A percentile compares a stretch with the other conserved stretches of the same genome.
These are phyloP conservation scores for Oryza brachyantha DNA, from an alignment of 176 grass and related monocot species.

Conservation along the genomic window DNA sequence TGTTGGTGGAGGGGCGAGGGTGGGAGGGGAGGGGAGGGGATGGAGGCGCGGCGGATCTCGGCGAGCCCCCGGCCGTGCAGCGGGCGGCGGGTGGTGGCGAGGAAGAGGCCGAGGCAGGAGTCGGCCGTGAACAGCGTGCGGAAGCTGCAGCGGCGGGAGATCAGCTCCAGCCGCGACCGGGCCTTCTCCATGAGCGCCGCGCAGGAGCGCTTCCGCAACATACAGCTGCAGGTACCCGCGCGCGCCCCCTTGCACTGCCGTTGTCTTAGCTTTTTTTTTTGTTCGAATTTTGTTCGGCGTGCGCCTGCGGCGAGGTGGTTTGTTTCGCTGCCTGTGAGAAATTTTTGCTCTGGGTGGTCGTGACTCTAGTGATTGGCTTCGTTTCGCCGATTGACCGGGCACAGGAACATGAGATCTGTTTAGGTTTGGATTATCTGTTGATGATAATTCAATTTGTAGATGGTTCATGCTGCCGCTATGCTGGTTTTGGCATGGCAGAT, in stretches of 20 bases:
- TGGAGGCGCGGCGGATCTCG: constrained; percentile 81
- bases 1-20: background rate
- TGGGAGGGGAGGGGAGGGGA: background rate
- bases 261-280: background rate
- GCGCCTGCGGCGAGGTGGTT: background rate
- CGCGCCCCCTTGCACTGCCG: background rate
- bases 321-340: background rate
- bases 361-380: background rate
- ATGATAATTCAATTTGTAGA: background rate
- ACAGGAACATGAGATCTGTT: constrained; percentile 12
- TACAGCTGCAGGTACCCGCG: constrained; percentile 62
- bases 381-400: background rate
- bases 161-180: constrained; percentile 70
- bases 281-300: background rate
- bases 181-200: constrained; percentile 73
- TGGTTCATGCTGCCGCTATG: no score
- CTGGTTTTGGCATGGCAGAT: background rate
- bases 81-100: constrained; percentile 68
- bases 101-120: constrained; percentile 67
- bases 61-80: constrained; percentile 77
- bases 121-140: constrained; percentile 60
- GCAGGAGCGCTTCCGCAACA: constrained; percentile 88
- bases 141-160: constrained; percentile 85
- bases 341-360: background rate
- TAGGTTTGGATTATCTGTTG: constrained; percentile 2